phyloP scores from a whole-genome alignment of 1,139 yeast species.

The Ogataea hybrid region DNA sequence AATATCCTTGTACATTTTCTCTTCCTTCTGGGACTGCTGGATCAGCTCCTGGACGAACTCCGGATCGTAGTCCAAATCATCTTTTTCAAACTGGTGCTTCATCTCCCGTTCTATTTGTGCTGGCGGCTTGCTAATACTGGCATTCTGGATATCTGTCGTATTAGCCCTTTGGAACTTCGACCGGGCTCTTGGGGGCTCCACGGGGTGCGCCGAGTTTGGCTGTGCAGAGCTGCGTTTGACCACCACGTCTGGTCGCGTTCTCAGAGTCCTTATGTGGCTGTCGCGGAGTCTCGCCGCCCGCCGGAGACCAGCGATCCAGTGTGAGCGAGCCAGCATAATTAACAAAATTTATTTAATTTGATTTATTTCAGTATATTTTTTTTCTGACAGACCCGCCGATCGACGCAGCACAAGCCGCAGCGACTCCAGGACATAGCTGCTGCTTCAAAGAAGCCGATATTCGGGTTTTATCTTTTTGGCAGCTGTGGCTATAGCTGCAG shows the following conservation, averaged over 20 bases:
- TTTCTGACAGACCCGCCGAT: background rate
- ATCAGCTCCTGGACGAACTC: conserved; percentile 27
- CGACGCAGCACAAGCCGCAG: background rate
- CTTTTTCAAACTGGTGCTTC: conserved; percentile 21
- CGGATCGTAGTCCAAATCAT: conserved; percentile 30
- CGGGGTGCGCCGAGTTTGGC: background rate
- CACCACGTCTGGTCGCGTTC: background rate
- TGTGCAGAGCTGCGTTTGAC: background rate
- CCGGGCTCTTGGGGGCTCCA: background rate
- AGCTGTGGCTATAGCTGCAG: background rate
- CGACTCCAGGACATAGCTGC: background rate
- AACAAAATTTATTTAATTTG: background rate
- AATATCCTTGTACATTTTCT: conserved; percentile 16
- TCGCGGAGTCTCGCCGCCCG: background rate
- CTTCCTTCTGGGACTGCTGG: conserved; percentile 23
- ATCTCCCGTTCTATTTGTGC: conserved; percentile 27
- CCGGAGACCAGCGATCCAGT: background rate
- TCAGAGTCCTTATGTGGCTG: background rate
- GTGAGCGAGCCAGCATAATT: background rate
- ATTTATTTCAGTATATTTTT: background rate
- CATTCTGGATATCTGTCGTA: background rate
- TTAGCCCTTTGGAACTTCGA: background rate
- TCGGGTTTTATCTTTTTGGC: background rate
- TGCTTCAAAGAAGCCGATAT: background rate
- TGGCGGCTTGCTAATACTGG: conserved; percentile 19